These are phyloP conservation scores for Protomyces inundatus DNA, from an alignment of 1,139 yeast species.

Conservation along the genomic window DNA sequence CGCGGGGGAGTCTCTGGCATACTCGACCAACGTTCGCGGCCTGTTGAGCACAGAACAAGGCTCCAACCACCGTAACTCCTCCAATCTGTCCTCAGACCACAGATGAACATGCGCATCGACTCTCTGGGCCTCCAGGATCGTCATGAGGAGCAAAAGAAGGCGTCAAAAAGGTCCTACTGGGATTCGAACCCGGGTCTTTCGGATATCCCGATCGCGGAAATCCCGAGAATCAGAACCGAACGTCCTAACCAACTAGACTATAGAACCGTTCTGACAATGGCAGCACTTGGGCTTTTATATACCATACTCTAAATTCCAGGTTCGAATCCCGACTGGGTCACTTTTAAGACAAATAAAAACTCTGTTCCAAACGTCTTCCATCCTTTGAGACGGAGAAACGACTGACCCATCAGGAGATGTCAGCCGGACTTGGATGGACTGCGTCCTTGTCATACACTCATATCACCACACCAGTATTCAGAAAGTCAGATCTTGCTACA, in stretches of 20 bases:
- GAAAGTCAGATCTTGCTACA: no score
- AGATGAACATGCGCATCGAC: constrained; percentile 19
- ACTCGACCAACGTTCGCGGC: not conserved
- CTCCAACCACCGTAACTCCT: constrained; percentile 1
- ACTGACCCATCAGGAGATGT: no score
- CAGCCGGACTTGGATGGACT: no score
- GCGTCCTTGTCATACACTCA: no score
- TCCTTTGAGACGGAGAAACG: no score
- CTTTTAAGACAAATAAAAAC: no score
- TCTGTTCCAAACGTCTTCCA: no score
- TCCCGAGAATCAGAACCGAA: not conserved
- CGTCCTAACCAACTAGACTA: not conserved
- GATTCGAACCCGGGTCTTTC: not conserved
- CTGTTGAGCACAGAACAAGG: not conserved
- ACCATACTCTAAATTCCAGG: no score
- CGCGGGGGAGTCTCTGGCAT: not conserved
- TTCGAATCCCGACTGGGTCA: no score
- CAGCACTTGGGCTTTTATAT: no score
- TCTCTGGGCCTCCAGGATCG: not conserved
- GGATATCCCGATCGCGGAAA: not conserved
- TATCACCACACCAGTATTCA: no score
- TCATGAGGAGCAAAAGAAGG: not conserved
- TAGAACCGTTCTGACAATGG: not conserved
- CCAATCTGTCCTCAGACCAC: not conserved
- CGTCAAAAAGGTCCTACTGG: not conserved